Conservation (phyloP, 1,284 basidiomycete species). For the Moniliella sp. region DNA sequence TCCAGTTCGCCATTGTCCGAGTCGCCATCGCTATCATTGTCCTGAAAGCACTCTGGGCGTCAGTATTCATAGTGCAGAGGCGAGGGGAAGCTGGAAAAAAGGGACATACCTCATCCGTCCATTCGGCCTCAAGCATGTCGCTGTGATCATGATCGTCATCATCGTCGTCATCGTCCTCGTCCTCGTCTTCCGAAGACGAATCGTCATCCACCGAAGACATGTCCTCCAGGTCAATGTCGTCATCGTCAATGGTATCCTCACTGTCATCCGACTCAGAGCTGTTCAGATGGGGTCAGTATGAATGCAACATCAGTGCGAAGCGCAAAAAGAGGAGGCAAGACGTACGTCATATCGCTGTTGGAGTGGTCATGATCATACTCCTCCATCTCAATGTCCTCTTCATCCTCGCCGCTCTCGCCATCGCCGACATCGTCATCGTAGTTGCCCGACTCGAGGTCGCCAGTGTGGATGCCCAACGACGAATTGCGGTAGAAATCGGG, state of each 20-base stretch:
- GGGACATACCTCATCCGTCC: slow-evolving; percentile 4
- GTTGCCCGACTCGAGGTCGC: slow-evolving; percentile 21
- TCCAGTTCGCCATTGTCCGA: slow-evolving; percentile 2
- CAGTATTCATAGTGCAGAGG: neutral
- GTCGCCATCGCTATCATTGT: slow-evolving; percentile 15
- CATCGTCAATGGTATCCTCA: slow-evolving; percentile 40
- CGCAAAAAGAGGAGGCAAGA: slow-evolving; percentile 1
- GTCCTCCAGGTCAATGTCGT: slow-evolving; percentile 4
- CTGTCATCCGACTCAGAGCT: slow-evolving; percentile 12
- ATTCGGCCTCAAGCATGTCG: slow-evolving; percentile 10
- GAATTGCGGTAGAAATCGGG: slow-evolving; percentile 90
- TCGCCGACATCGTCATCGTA: slow-evolving; percentile 58
- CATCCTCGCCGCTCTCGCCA: slow-evolving; percentile 66
- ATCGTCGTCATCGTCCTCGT: slow-evolving; percentile 14
- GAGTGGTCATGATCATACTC: slow-evolving; percentile 70
- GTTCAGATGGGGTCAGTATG: slow-evolving; percentile 1
- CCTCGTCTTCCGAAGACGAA: slow-evolving; percentile 7
- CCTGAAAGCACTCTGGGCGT: slow-evolving; percentile 34
- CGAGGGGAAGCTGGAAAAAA: neutral
- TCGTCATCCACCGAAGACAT: slow-evolving; percentile 10
- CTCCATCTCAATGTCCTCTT: slow-evolving; percentile 63
- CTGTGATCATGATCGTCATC: too few species aligned
- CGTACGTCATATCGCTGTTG: slow-evolving; percentile 44
- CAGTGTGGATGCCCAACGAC: slow-evolving; percentile 68
- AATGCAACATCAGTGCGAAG: slow-evolving; percentile 1